These are phyloP conservation scores for Clarireedia monteithiana DNA, from an alignment of 2,329 filamentous ascomycete species.

Conservation along the genomic window DNA sequence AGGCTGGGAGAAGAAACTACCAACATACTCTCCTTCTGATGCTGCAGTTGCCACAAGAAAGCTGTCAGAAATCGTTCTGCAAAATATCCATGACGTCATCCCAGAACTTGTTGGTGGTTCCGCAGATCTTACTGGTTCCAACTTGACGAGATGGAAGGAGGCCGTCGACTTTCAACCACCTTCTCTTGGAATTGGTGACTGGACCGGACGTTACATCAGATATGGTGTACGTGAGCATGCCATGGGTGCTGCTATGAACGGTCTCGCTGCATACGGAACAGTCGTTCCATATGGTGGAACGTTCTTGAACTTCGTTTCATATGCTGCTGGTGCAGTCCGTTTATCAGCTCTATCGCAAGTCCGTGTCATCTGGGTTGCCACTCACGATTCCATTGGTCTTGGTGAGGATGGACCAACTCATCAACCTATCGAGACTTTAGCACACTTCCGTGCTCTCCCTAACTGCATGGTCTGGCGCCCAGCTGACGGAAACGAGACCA, in stretches of 20 bases:
- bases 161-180: conserved; percentile 97
- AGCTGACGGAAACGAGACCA: conserved; percentile 96
- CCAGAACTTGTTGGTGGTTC: conserved; percentile 95
- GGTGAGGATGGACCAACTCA: conserved; percentile 98
- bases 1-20: conserved; percentile 92
- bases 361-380: conserved; percentile 91
- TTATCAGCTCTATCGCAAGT: conserved; percentile 86
- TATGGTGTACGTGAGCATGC: conserved; percentile 89
- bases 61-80: conserved; percentile 87
- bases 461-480: conserved; percentile 99
- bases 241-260: conserved; percentile 92
- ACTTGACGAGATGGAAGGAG: conserved; percentile 97
- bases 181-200: conserved; percentile 76
- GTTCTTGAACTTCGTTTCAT: conserved; percentile 99
- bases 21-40: conserved; percentile 82
- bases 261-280: conserved; percentile 90
- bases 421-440: conserved; percentile 96
- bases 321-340: conserved; percentile 90
- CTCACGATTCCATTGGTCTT: conserved; percentile 97
- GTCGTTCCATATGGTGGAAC: conserved; percentile 91
- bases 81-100: conserved; percentile 73
- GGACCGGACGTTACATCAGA: conserved; percentile 83
- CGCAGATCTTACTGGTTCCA: conserved; percentile 95
- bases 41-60: conserved; percentile 85
- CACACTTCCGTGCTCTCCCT: conserved; percentile 96